These are phyloP conservation scores for Pouteria glomerata DNA, from an alignment of 148 eudicot species.

Conservation along the genomic window DNA sequence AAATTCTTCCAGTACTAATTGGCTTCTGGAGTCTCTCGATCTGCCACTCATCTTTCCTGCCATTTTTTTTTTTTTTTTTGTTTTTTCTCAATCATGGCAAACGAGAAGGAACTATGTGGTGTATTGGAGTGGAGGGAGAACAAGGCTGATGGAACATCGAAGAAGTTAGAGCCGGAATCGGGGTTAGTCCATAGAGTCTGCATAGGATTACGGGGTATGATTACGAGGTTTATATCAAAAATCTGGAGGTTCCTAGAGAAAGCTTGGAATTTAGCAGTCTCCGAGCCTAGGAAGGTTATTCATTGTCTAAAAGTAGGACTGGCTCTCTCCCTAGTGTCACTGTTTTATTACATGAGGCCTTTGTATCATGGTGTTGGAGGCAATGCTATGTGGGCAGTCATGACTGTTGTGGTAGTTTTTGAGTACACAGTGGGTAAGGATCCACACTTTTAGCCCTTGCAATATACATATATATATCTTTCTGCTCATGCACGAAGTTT, in stretches of 20 bases:
- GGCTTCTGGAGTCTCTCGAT: neutral
- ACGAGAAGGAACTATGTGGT: slow-evolving; percentile 19
- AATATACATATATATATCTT: neutral
- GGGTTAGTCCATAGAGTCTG: slow-evolving; percentile 14
- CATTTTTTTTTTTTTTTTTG: too few species aligned
- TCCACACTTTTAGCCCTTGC: neutral
- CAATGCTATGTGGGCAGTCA: slow-evolving; percentile 93
- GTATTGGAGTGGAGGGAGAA: slow-evolving; percentile 62
- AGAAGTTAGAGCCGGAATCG: slow-evolving; percentile 32
- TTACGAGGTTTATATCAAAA: slow-evolving; percentile 21
- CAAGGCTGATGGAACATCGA: slow-evolving; percentile 42
- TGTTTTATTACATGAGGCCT: slow-evolving; percentile 85
- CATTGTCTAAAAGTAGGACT: slow-evolving; percentile 79
- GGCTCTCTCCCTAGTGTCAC: slow-evolving; percentile 68
- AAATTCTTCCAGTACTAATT: neutral
- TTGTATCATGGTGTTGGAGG: slow-evolving; percentile 81
- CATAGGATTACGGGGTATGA: slow-evolving; percentile 16
- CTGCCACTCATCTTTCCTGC: neutral
- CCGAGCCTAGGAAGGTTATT: slow-evolving; percentile 62
- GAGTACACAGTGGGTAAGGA: slow-evolving; percentile 79
- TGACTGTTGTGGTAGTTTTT: slow-evolving; percentile 88
- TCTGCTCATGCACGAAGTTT: too few species aligned
- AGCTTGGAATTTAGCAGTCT: slow-evolving; percentile 56
- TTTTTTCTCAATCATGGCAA: slow-evolving; percentile 22
- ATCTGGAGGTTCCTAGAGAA: slow-evolving; percentile 42